Conservation (phyloP, 2,329 filamentous ascomycete species). For the Chaetomium strumarium region DNA sequence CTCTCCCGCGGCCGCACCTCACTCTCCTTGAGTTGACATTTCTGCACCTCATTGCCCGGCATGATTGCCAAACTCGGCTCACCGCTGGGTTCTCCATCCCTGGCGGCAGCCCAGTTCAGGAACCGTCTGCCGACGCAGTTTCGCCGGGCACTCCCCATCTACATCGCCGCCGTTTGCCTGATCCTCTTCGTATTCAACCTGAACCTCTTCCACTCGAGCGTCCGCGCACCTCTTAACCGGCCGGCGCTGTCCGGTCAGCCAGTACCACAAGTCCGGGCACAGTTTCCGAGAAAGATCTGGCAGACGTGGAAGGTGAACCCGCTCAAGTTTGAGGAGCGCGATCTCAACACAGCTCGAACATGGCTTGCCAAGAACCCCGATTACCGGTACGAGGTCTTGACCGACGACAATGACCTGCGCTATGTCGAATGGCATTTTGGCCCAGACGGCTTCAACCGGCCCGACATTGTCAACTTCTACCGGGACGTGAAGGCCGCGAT, state of each 20-base stretch:
- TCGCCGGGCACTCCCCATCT: constrained; percentile 42
- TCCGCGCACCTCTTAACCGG: constrained; percentile 11
- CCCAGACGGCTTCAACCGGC: constrained; percentile 56
- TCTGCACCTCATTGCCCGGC: constrained; percentile 11
- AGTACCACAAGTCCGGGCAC: constrained; percentile 16
- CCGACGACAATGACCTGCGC: constrained; percentile 59
- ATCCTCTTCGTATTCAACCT: constrained; percentile 43
- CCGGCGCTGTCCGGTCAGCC: background rate
- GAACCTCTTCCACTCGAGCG: constrained; percentile 32
- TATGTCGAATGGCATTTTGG: constrained; percentile 67
- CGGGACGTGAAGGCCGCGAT: constrained; percentile 56
- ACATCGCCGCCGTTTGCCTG: constrained; percentile 38
- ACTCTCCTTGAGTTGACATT: constrained; percentile 5
- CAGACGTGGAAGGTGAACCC: constrained; percentile 71
- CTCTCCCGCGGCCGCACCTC: constrained; percentile 7
- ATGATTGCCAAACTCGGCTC: constrained; percentile 28
- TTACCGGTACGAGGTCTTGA: constrained; percentile 63
- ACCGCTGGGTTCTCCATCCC: constrained; percentile 34
- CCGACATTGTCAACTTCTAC: constrained; percentile 60
- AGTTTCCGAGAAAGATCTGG: constrained; percentile 66
- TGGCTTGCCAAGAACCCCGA: constrained; percentile 62
- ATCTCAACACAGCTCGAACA: constrained; percentile 53
- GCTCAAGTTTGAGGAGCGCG: constrained; percentile 58
- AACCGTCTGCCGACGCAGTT: constrained; percentile 43
- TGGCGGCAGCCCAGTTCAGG: constrained; percentile 33